Evolutionary conservation across 225 moss, liverwort and hornwort genomes (phyloP).

Genomic region (Polytrichum formosum): DNA sequence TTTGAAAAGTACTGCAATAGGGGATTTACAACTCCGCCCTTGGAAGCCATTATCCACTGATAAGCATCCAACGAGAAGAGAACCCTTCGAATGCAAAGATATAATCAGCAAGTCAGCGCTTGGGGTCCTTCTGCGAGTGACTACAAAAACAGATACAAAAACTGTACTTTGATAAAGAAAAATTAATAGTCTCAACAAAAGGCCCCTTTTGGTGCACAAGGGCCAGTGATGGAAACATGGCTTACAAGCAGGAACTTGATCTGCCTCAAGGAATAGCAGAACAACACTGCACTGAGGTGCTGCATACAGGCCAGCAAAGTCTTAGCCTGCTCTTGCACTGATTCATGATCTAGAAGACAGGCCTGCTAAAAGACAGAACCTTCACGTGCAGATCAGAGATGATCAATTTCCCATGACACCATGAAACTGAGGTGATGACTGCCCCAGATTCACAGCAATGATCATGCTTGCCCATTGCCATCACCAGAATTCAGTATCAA

Average conservation of each 20-base stretch:
- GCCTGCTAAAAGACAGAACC: conserved; percentile 9
- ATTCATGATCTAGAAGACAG: conserved; percentile 2
- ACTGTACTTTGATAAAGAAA: conserved; percentile 29
- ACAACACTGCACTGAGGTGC: conserved; percentile 17
- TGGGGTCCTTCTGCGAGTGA: too few species aligned
- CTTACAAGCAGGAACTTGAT: conserved; percentile 13
- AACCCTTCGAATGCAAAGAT: too few species aligned
- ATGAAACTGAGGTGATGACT: conserved; percentile 23
- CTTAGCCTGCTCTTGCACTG: conserved; percentile 12
- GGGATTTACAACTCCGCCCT: too few species aligned
- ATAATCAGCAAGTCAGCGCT: too few species aligned
- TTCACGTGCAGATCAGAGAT: conserved; percentile 18
- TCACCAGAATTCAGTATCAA: conserved; percentile 33
- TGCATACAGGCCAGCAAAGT: conserved; percentile 25
- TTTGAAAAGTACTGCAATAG: too few species aligned
- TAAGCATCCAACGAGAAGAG: too few species aligned
- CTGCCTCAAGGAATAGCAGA: conserved; percentile 11
- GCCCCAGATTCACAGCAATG: conserved; percentile 26
- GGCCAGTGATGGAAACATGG: conserved; percentile 13
- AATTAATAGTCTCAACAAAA: conserved; percentile 20
- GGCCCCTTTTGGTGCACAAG: conserved; percentile 16
- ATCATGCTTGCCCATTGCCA: conserved; percentile 27
- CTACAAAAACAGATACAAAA: conserved; percentile 3
- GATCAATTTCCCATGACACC: conserved; percentile 23
- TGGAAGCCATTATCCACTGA: too few species aligned